Evolutionary conservation across 768 basidiomycete species (phyloP), one percentile per base, ranked within the genome.

Genomic region (Leccinum longicurvipes): DNA sequence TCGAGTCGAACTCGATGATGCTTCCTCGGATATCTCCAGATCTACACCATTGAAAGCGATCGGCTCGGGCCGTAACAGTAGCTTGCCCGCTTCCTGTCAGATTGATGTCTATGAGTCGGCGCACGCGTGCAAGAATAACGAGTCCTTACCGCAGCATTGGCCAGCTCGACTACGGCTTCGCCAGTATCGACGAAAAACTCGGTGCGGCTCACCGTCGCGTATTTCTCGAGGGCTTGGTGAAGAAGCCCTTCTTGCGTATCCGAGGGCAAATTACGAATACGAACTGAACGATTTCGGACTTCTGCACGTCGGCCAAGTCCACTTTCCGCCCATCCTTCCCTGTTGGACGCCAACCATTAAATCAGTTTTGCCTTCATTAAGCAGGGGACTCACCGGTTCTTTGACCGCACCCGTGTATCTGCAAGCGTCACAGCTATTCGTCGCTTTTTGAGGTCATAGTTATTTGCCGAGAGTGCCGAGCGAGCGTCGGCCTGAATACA

Each of bases 231-330:
- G 0, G 77, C 75, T 75, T 98, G 97, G 63, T 99, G 96, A 24
- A 99, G 72, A 1, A 98, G 74, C 2, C 91, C 96, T 67, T 98
- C 97, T 66, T 97, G 91, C 5, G 91, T 85, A 10, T 76, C 82
- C 3, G 81, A 65, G 15, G 92, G 91, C 21, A 99, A 77, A 50
- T 86, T 86, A 21, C 78, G 82, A 50, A 98, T 74, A 9, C 89
- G 84, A 8, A 98, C 78, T 19, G 89, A 90, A 17, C 92, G 84
- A 58, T 76, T 84, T 47, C 81, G 81, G 6, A 76, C 71, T 53
- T 88, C 91, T 12, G 78, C 80, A 41, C 73, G 69, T 60, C 75
- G 74, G 44, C 80, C 81, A 36, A 83, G 72, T 2, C 86, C 86
- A 59, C 78, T 82, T 24, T 83, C 85, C n/a, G 80, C 55, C 52